These are phyloP conservation scores for Chlamydomonas eustigma DNA, from an alignment of 139 green algal species.

Conservation along the genomic window DNA sequence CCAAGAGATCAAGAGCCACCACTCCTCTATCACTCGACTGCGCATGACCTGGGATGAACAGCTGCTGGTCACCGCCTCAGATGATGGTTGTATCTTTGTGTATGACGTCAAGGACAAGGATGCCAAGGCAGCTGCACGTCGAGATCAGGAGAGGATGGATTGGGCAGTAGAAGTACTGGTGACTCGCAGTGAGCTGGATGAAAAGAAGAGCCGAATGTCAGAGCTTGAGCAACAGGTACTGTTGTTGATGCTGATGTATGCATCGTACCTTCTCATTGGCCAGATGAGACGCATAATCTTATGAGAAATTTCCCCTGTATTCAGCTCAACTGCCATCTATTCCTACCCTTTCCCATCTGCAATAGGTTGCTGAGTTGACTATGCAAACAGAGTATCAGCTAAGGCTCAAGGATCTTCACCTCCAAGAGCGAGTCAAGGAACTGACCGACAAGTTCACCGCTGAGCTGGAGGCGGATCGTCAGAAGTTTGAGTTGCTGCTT, in stretches of 20 bases:
- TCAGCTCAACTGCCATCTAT: not conserved
- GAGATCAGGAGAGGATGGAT: constrained; percentile 55
- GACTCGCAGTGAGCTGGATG: constrained; percentile 71
- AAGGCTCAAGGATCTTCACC: constrained; percentile 81
- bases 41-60: constrained; percentile 63
- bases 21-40: constrained; percentile 59
- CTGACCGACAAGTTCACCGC: constrained; percentile 72
- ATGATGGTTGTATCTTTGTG: constrained; percentile 76
- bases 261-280: no score
- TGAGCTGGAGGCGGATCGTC: constrained; percentile 64
- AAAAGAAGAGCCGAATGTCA: constrained; percentile 65
- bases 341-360: not conserved
- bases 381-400: constrained; percentile 93
- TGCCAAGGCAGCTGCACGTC: constrained; percentile 42
- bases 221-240: constrained; percentile 80
- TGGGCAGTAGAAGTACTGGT: constrained; percentile 88
- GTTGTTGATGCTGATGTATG: not conserved
- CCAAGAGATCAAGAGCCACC: constrained; percentile 49
- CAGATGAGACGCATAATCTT: no score
- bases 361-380: constrained; percentile 79
- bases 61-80: constrained; percentile 62
- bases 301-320: no score
- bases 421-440: constrained; percentile 74
- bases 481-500: constrained; percentile 73
- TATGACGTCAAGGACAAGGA: constrained; percentile 61